Percentiles rank a stretch among this genome's conserved stretches.
phyloP scores from a whole-genome alignment of 2,329 filamentous ascomycete genomes.

The Ascocoryne sarcoides region DNA sequence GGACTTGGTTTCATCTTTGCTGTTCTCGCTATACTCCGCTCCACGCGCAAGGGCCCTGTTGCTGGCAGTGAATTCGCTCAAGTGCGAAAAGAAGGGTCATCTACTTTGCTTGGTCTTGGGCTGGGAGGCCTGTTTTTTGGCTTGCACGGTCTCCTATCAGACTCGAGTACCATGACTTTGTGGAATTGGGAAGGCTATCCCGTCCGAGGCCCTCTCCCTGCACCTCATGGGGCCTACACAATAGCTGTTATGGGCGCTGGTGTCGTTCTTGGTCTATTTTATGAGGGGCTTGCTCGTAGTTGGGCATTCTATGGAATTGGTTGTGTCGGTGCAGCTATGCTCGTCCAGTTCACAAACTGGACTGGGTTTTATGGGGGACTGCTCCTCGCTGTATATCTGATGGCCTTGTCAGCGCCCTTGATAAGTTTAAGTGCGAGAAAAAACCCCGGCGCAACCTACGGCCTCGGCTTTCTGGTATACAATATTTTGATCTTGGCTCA shows the following conservation, averaged over 20 bases:
- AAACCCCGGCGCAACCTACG: constrained; percentile 72
- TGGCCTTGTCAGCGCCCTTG: constrained; percentile 68
- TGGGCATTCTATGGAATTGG: constrained; percentile 75
- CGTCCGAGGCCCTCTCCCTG: constrained; percentile 76
- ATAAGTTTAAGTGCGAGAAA: constrained; percentile 69
- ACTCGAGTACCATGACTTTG: constrained; percentile 96
- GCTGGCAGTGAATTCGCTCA: constrained; percentile 32
- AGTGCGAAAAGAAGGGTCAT: constrained; percentile 56
- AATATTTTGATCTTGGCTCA: constrained; percentile 95
- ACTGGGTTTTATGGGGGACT: constrained; percentile 81
- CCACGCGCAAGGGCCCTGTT: constrained; percentile 57
- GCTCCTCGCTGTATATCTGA: constrained; percentile 66
- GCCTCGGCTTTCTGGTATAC: constrained; percentile 81
- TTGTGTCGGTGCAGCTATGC: constrained; percentile 66
- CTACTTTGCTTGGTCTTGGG: constrained; percentile 64
- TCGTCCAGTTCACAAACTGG: constrained; percentile 78
- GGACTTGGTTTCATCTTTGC: constrained; percentile 70
- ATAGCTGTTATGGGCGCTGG: constrained; percentile 81
- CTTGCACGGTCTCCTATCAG: constrained; percentile 85
- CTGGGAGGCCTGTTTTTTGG: constrained; percentile 80
- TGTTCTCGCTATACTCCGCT: constrained; percentile 64
- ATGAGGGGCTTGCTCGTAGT: constrained; percentile 60
- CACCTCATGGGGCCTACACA: constrained; percentile 83
- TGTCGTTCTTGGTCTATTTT: constrained; percentile 65
- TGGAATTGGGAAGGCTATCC: constrained; percentile 99